A percentile compares a stretch with the other conserved stretches of the same genome.
phyloP scores from a whole-genome alignment of 2,329 filamentous ascomycete genomes.

The Cercospora zeina region DNA sequence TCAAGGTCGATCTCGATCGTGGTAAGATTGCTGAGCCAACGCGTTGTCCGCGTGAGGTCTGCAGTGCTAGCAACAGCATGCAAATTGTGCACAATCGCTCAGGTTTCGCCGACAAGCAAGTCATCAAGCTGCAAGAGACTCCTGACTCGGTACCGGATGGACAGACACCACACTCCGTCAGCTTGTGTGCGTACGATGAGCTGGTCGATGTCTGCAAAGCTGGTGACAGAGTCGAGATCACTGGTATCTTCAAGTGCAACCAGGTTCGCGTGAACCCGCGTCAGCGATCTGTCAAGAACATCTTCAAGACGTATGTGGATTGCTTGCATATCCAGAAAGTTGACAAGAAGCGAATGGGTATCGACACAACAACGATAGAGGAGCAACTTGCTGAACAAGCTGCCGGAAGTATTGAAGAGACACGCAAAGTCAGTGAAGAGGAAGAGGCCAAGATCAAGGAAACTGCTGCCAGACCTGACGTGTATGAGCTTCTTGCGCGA shows the following conservation, averaged over 20 bases:
- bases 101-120: slow-evolving; percentile 92
- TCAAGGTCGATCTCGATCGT: slow-evolving; percentile 87
- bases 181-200: slow-evolving; percentile 93
- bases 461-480: slow-evolving; percentile 75
- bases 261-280: slow-evolving; percentile 92
- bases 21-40: slow-evolving; percentile 96
- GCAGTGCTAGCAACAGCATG: slow-evolving; percentile 90
- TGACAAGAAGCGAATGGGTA: slow-evolving; percentile 90
- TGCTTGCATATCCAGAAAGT: slow-evolving; percentile 95
- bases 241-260: slow-evolving; percentile 93
- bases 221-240: slow-evolving; percentile 92
- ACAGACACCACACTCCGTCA: slow-evolving; percentile 96
- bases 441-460: slow-evolving; percentile 86
- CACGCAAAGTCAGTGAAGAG: slow-evolving; percentile 77
- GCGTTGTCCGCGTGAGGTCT: slow-evolving; percentile 78
- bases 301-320: slow-evolving; percentile 98
- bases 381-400: slow-evolving; percentile 73
- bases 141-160: slow-evolving; percentile 92
- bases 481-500: slow-evolving; percentile 88
- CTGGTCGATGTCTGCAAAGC: slow-evolving; percentile 97
- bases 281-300: slow-evolving; percentile 85
- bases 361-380: slow-evolving; percentile 84
- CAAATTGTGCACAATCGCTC: slow-evolving; percentile 97
- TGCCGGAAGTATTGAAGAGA: slow-evolving; percentile 74
- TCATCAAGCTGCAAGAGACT: slow-evolving; percentile 97